Evolutionary conservation across 177 flowering plant genomes (phyloP), one percentile per base, ranked within the genome.

Genomic region (Vitis hybrid): DNA sequence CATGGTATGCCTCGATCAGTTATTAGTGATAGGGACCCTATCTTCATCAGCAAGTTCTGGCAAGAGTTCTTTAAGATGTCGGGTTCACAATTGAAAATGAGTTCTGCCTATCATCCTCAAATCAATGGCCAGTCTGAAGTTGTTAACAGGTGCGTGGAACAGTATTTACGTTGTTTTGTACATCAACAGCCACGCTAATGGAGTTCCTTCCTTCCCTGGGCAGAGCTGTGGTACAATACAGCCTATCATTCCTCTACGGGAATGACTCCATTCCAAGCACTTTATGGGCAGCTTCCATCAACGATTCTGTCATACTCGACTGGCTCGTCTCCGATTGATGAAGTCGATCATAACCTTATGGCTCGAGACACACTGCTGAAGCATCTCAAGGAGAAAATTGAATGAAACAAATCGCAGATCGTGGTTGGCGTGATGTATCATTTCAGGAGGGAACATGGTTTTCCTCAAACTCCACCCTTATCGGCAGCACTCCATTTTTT

Each of bases 201-300:
- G 73, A n/a, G 8, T 2, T 5, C 8, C 2, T 56, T 12, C 4
- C 21, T 48, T 2, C 9, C 34, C 0, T 72, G 34, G 76, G 76
- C 72, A 1, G 66, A 74, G 30, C 68, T 10, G 11, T 52, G 72
- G 66, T 74, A 74, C n/a, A 68, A 74, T 30, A 51, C 76, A 1
- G 3, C 72, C 1, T 55, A 14, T 17, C 71, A 73, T 2, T 0
- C 62, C 1, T 52, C 70, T 3, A 9, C 32, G 2, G 56, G 56
- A 4, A 58, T 55, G 15, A 66, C 76, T 15, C 76, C 71, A 2
- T 67, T 73, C 34, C 62, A 67, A 14, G 76, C 68, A 13, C 1
- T 69, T 1, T 68, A 74, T 63, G 72, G 70, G 1, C 61, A 54
- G 2, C 45, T 39, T 9, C 77, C 73, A 5, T 60, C 19, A 7